phyloP scores from a whole-genome alignment of 306 rosid species.

The Dryas alaskensis region DNA sequence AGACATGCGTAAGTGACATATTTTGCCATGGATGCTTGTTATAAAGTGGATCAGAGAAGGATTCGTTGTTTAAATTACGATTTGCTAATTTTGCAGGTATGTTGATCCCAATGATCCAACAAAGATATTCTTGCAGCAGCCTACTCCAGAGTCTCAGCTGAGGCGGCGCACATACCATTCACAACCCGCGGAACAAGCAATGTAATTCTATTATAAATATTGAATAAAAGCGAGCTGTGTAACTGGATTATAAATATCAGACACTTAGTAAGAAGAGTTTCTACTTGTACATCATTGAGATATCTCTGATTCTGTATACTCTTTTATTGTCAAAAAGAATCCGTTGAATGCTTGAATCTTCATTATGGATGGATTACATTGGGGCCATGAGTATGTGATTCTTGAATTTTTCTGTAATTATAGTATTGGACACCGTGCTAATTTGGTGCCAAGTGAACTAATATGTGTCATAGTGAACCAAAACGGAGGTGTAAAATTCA shows the following conservation, averaged over 20 bases:
- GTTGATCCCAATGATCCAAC: conserved; percentile 99
- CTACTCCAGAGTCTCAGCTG: conserved; percentile 70
- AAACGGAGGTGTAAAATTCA: too few relatives aligned
- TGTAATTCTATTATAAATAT: conserved; percentile 23
- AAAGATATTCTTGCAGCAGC: conserved; percentile 92
- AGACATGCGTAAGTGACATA: conserved; percentile 80
- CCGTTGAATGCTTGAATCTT: neutral
- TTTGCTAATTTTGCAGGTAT: conserved; percentile 57
- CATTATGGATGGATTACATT: neutral
- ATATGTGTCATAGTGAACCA: neutral
- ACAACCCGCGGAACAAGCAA: conserved; percentile 46
- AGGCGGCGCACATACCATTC: conserved; percentile 91
- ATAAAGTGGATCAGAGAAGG: neutral
- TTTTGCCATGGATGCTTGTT: neutral
- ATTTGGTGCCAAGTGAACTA: neutral
- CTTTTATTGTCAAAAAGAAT: neutral
- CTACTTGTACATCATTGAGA: conserved; percentile 3
- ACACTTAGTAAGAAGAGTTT: neutral
- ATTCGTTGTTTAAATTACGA: conserved; percentile 11
- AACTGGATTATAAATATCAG: neutral
- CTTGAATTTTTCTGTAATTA: neutral
- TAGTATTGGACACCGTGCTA: too few relatives aligned
- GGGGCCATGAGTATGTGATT: neutral
- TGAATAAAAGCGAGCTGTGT: conserved; percentile 14
- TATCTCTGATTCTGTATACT: neutral